Evolutionary conservation across 78 protist species (phyloP).

Genomic region (Diacronema lutheri): DNA sequence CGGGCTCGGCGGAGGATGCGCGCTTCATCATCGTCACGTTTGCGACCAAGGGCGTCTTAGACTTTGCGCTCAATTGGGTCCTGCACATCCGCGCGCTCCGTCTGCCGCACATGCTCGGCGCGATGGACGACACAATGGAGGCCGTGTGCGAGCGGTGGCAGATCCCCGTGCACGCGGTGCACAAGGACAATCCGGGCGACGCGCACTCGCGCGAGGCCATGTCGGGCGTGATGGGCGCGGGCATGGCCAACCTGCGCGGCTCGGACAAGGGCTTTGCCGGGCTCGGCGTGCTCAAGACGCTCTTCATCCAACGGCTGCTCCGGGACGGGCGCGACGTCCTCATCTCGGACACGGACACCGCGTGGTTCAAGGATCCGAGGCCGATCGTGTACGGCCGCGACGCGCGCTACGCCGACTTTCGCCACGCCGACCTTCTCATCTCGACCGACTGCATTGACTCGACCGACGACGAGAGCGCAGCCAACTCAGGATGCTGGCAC

Average conservation of each 20-base stretch:
- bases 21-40: neutral
- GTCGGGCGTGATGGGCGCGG: neutral
- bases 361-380: neutral
- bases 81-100: neutral
- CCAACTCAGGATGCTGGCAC: neutral
- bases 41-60: neutral
- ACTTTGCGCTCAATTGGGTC: neutral
- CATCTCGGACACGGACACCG: neutral
- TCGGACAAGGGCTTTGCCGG: neutral
- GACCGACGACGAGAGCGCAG: neutral
- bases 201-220: neutral
- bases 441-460: neutral
- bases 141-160: neutral
- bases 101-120: neutral
- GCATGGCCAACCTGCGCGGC: neutral
- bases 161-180: neutral
- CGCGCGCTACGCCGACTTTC: neutral
- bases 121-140: neutral
- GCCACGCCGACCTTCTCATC: neutral
- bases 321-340: neutral
- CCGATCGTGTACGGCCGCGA: neutral
- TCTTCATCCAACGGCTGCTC: neutral
- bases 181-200: no score
- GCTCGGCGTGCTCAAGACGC: conserved; percentile 1
- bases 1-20: no score